phyloP scores from a whole-genome alignment of 768 basidiomycete genomes.

The Mycena maculata region DNA sequence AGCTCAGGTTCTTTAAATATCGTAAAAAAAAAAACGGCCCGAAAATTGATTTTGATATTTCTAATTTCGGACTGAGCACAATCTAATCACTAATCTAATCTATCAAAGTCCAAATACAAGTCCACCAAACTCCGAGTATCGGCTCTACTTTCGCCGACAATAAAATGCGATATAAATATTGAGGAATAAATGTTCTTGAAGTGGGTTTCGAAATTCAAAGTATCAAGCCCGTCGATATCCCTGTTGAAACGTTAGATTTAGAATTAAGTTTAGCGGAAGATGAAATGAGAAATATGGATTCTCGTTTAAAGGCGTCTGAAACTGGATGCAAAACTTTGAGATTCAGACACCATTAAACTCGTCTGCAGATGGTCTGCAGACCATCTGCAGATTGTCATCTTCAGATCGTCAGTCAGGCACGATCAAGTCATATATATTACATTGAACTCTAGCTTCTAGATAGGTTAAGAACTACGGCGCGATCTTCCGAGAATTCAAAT shows the following conservation, averaged over 20 bases:
- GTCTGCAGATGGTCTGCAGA: conserved; percentile 21
- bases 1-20: neutral
- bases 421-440: neutral
- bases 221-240: conserved; percentile 10
- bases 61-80: conserved; percentile 8
- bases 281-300: conserved; percentile 8
- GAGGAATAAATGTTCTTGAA: conserved; percentile 10
- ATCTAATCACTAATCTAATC: conserved; percentile 21
- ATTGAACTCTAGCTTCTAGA: conserved; percentile 23
- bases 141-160: neutral
- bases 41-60: conserved; percentile 7
- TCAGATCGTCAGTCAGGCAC: conserved; percentile 2
- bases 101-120: conserved; percentile 14
- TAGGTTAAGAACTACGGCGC: conserved; percentile 27
- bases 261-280: conserved; percentile 10
- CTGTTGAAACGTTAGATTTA: conserved; percentile 11
- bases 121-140: conserved; percentile 15
- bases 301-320: conserved; percentile 13
- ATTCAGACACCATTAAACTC: conserved; percentile 8
- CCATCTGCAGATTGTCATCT: conserved; percentile 14
- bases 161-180: conserved; percentile 1
- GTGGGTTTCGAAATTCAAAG: neutral
- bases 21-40: neutral
- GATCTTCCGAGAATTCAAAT: conserved; percentile 26
- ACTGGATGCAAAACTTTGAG: conserved; percentile 5